Evolutionary conservation across 495 filamentous ascomycete species (phyloP), one percentile per base, ranked within the genome.

Genomic region (Penicillium canariense): DNA sequence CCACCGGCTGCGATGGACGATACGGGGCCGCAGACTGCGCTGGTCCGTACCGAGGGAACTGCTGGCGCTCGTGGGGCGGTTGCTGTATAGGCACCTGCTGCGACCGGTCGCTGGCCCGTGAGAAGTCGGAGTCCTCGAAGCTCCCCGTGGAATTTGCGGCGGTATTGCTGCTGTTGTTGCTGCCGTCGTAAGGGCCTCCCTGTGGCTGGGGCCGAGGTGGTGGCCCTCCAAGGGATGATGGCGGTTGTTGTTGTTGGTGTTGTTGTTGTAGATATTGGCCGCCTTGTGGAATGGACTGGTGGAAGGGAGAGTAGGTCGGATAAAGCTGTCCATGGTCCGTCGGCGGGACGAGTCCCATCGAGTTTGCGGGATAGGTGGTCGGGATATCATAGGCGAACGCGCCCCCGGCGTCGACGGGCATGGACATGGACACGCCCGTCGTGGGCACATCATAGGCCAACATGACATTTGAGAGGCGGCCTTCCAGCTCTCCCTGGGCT

Each of bases 381-480:
- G 70, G 54, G 17, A 61, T 27, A 48, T 70, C 55, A 52, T 68
- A 70, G 39, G 66, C 23, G 54, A 68, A 73, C 15, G 59, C 48
- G 54, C 56, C 54, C 7, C 25, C 40, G 3, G 62, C 25, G 15
- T 65, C 64, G 47, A 69, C 15, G 48, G 42, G 54, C 59, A 72
- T 57, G 1, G 63, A 54, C 55, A 69, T 61, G 5, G 63, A 60
- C 20, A 52, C 52, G 25, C 18, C 44, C 62, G 1, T 51, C 15
- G 27, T 44, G 58, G 17, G 63, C 8, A 61, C 30, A 28, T 73
- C 67, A 48, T 72, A 75, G 7, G 66, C 42, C 40, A 70, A 48
- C 53, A 70, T 70, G 3, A 62, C 55, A 54, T 64, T 66, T 11
- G 63, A 55, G 23, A 63, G 49, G 20, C 58, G 70, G 23, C 56